Base-by-base conservation (phyloP, 257 asterid genomes). In the Echium plantagineum region DNA sequence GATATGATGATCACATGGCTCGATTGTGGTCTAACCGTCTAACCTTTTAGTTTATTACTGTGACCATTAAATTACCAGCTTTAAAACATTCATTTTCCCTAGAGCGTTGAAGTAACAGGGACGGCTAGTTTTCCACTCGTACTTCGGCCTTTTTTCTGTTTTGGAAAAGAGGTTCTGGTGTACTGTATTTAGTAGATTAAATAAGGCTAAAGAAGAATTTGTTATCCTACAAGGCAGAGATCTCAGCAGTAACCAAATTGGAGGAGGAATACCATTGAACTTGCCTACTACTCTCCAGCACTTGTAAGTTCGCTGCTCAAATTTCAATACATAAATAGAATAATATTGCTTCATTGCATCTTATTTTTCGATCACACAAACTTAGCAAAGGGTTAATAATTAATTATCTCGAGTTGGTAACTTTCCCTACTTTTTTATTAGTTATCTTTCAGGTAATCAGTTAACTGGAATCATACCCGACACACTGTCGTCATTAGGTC, bases 181-280 rank as follows among this genome's bases (percentile, higher is more conserved):
- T 58, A 58, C n/a, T 48, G 20, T 18, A 5, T 19, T 35, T 32
- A 42, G n/a, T n/a, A n/a, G n/a, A 13, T 47, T 24, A 56, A 54
- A 15, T 20, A 60, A 47, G n/a, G 24, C 21, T 12, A 60, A 18
- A 26, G 19, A 62, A 51, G 57, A 63, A 64, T 57, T 51, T 60
- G 17, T 59, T 66, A 28, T 55, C 61, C 57, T 24, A 65, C 26
- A 62, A 64, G 47, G 58, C 85, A 88, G 98, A 67, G 81, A 91
- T 75, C 70, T 91, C 26, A 80, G 96, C 64, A 68, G 79, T 84
- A 91, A 91, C 76, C 94, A 78, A 28, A 91, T 91, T 57, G 96
- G 94, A 15, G 98, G 98, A 68, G 71, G 68, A 61, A 77, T 91
- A 62, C 95, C 98, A 7, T 58, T 84, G 58, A 72, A 62, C 63